phyloP scores from a whole-genome alignment of 306 rosid genomes.

The Quercus cerris region DNA sequence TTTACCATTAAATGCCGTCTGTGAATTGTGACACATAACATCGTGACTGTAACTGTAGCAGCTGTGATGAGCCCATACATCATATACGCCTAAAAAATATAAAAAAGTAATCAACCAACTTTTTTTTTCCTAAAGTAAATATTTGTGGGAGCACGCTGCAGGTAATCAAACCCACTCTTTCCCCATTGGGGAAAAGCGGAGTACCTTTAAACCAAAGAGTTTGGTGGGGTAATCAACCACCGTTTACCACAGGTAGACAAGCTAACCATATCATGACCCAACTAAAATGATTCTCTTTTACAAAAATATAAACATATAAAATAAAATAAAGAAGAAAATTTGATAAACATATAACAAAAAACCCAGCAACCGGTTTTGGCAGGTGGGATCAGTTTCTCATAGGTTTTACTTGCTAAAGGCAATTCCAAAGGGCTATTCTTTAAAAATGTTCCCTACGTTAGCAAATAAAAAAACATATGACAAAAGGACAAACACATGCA shows the following conservation, averaged over 20 bases:
- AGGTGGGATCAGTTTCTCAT: no score
- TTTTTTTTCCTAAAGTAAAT: no score
- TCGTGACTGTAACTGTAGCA: constrained; percentile 57
- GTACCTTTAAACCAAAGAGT: no score
- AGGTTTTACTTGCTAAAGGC: no score
- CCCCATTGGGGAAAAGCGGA: no score
- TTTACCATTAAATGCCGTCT: constrained; percentile 96
- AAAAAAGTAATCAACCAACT: background rate
- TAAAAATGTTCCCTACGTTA: no score
- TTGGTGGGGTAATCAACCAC: background rate
- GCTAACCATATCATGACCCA: constrained; percentile 20
- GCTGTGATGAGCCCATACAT: constrained; percentile 69
- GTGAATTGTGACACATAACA: constrained; percentile 82
- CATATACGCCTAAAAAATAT: constrained; percentile 59
- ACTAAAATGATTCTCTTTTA: background rate
- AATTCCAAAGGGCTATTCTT: no score
- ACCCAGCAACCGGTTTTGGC: no score
- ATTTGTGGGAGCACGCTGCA: no score
- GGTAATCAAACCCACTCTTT: no score
- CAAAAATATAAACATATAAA: no score
- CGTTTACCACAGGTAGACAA: background rate
- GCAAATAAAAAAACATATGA: background rate
- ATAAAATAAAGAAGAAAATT: background rate
- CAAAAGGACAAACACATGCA: background rate
- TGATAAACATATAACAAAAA: background rate